phyloP scores from a whole-genome alignment of 2,329 filamentous ascomycete species.

The Fusarium torulosum region DNA sequence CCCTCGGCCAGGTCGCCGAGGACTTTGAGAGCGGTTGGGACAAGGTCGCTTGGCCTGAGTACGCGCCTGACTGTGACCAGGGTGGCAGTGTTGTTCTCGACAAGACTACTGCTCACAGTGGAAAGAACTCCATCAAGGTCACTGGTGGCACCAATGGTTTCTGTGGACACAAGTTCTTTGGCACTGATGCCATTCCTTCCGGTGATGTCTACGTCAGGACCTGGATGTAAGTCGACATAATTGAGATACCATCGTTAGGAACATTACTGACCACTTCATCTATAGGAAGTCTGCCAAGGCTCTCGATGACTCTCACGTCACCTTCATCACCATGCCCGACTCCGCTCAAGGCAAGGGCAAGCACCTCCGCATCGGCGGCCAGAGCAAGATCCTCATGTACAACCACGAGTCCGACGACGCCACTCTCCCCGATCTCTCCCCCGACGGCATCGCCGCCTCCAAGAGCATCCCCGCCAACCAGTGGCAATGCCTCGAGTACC shows the following conservation, averaged over 20 bases:
- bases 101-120: constrained; percentile 67
- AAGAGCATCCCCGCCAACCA: constrained; percentile 61
- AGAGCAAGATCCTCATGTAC: constrained; percentile 72
- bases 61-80: constrained; percentile 70
- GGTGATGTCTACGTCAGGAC: constrained; percentile 69
- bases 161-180: constrained; percentile 72
- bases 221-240: constrained; percentile 62
- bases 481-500: constrained; percentile 73
- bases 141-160: constrained; percentile 63
- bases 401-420: constrained; percentile 74
- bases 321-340: constrained; percentile 75
- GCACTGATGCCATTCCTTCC: constrained; percentile 66
- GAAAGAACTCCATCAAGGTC: constrained; percentile 67
- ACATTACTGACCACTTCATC: accelerated
- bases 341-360: constrained; percentile 66
- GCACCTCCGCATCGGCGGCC: constrained; percentile 72
- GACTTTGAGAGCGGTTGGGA: constrained; percentile 71
- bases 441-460: constrained; percentile 68
- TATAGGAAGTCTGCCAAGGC: constrained; percentile 67
- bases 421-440: constrained; percentile 71
- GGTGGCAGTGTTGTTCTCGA: constrained; percentile 69
- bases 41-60: constrained; percentile 67
- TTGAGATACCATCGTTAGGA: not conserved
- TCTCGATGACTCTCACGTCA: constrained; percentile 69
- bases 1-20: constrained; percentile 66